Evolutionary conservation across 2,329 filamentous ascomycete genomes (phyloP), one percentile per base, ranked within the genome.

Genomic region (Salinomyces thailandicus): DNA sequence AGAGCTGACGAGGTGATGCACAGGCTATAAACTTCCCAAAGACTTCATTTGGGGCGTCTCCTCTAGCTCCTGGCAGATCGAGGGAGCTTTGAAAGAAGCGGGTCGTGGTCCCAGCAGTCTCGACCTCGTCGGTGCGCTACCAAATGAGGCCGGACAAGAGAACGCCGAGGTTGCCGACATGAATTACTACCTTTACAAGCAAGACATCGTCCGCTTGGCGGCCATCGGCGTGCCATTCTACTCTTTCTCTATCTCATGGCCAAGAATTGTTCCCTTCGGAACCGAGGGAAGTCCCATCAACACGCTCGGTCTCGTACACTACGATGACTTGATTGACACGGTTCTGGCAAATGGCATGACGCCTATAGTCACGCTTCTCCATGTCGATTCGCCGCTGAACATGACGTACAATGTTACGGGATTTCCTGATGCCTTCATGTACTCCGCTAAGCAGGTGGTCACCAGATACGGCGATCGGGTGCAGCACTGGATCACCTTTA

Each of bases 241-340:
- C 37, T 56, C 51, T 14, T 70, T 71, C 50, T 62, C 60, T 2
- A 63, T 71, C 29, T 57, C 66, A 0, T 72, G 67, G 68, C 55
- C 61, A 1, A 59, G 68, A 0, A 66, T 71, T 33, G 52, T 71
- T 9, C 68, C 68, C 0, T 71, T 71, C 36, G 65, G 62, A 3
- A 58, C 58, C 1, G 63, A 59, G 14, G 22, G 22, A 26, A 16
- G 11, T 6, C 63, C 64, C 0, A 54, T 72, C 38, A 72, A 71
- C 36, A 52, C 66, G 37, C 49, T 61, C 20, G 68, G 58, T 0
- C 50, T 72, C 12, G 51, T 58, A 2, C 68, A 71, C 39, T 71
- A 71, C 40, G 59, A 69, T 20, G 64, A 69, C 37, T 42, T 71
- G 8, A 68, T 71, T 31, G 53, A 66, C 18, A 60, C 57, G 9